Conservation (phyloP, 345 rosid genomes). For the Noccaea bulbosa region DNA sequence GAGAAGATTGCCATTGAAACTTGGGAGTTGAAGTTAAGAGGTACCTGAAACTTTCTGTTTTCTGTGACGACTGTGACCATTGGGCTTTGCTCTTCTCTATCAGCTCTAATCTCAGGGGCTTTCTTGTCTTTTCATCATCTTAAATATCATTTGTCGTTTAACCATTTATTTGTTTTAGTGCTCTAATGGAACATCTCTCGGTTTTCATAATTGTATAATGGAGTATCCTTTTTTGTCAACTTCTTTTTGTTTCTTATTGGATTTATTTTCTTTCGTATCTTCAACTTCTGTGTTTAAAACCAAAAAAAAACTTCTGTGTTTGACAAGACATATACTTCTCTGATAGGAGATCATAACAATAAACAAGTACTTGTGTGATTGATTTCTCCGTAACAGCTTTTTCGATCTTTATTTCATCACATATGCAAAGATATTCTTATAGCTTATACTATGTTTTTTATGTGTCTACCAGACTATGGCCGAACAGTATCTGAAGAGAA, state of each 20-base stretch:
- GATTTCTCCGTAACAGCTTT: constrained; percentile 26
- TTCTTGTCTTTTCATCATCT: constrained; percentile 31
- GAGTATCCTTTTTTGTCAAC: constrained; percentile 13
- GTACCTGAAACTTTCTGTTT: constrained; percentile 39
- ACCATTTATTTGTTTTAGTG: constrained; percentile 4
- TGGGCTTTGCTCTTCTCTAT: constrained; percentile 30
- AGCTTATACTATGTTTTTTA: neutral
- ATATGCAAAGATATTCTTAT: constrained; percentile 20
- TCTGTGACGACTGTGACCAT: constrained; percentile 41
- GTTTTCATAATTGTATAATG: neutral
- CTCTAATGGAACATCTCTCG: constrained; percentile 13
- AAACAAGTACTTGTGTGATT: constrained; percentile 41
- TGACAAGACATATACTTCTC: constrained; percentile 41
- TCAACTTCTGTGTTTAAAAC: constrained; percentile 27
- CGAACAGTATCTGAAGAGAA: neutral
- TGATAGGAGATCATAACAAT: constrained; percentile 35
- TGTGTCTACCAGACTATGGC: constrained; percentile 3
- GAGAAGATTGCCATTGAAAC: constrained; percentile 21
- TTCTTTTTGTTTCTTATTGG: constrained; percentile 8
- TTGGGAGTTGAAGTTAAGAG: constrained; percentile 39
- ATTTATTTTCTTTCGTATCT: constrained; percentile 23
- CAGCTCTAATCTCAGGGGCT: constrained; percentile 23
- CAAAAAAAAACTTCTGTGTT: constrained; percentile 24
- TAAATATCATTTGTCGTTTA: neutral
- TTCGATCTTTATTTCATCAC: neutral